Conservation (phyloP, 495 filamentous ascomycete species). For the Margaritispora aquatica region DNA sequence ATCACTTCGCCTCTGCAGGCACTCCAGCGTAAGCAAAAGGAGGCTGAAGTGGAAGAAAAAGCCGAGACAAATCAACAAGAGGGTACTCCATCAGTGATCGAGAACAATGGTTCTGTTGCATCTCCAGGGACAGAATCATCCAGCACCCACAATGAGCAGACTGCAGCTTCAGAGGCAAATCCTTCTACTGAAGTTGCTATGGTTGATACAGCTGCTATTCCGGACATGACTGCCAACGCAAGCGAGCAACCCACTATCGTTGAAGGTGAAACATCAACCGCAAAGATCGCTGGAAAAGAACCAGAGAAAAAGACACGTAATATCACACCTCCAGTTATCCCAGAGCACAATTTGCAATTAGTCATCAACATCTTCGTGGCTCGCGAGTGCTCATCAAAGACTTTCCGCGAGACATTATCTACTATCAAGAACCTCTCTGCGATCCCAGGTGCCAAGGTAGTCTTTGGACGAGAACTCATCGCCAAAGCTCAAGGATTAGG, state of each 20-base stretch:
- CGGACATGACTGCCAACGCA: slow-evolving; percentile 21
- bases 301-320: slow-evolving; percentile 61
- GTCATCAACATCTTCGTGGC: slow-evolving; percentile 95
- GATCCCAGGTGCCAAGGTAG: slow-evolving; percentile 81
- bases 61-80: slow-evolving; percentile 52
- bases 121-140: slow-evolving; percentile 24
- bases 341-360: slow-evolving; percentile 81
- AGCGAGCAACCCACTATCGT: slow-evolving; percentile 37
- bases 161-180: not conserved
- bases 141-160: slow-evolving; percentile 12
- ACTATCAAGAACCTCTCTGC: slow-evolving; percentile 96
- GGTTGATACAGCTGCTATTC: slow-evolving; percentile 9
- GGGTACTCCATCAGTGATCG: slow-evolving; percentile 26
- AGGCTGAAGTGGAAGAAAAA: slow-evolving; percentile 30
- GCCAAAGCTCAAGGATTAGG: slow-evolving; percentile 77
- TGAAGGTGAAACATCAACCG: slow-evolving; percentile 41
- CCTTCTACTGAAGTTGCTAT: slow-evolving; percentile 9
- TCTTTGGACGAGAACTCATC: slow-evolving; percentile 89
- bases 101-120: slow-evolving; percentile 7
- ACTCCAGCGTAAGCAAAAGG: slow-evolving; percentile 78
- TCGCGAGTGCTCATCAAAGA: slow-evolving; percentile 92
- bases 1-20: slow-evolving; percentile 83
- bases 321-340: slow-evolving; percentile 78
- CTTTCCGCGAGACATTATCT: slow-evolving; percentile 91
- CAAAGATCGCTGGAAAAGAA: slow-evolving; percentile 21